phyloP scores from a whole-genome alignment of 768 basidiomycete species.

The Lentinus brumalis region DNA sequence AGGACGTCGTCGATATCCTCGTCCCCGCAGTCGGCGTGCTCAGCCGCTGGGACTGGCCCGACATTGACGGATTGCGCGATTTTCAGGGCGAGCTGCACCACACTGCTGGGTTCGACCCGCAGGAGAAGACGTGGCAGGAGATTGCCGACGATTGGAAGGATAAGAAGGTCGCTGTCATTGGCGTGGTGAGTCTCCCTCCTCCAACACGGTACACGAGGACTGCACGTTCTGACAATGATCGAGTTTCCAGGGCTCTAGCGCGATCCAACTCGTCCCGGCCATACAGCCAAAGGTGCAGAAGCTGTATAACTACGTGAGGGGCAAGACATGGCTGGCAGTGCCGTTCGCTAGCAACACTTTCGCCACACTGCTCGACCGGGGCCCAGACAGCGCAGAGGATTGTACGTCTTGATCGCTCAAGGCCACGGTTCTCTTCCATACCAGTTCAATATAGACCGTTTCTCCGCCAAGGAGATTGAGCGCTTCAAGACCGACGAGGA shows the following conservation, averaged over 20 bases:
- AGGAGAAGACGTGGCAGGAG: slow-evolving; percentile 41
- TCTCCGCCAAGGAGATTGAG: slow-evolving; percentile 48
- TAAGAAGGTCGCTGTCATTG: slow-evolving; percentile 59
- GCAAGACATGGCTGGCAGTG: slow-evolving; percentile 58
- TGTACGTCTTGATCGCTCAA: slow-evolving; percentile 34
- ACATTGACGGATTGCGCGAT: slow-evolving; percentile 55
- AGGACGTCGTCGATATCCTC: slow-evolving; percentile 58
- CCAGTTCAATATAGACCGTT: neutral
- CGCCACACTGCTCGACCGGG: slow-evolving; percentile 40
- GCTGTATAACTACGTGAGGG: slow-evolving; percentile 57
- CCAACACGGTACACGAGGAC: neutral
- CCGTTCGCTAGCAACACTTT: slow-evolving; percentile 46
- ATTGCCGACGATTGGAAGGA: slow-evolving; percentile 50
- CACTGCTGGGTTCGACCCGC: slow-evolving; percentile 60
- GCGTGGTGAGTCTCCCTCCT: slow-evolving; percentile 45
- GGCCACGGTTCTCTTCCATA: neutral
- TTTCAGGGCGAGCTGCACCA: slow-evolving; percentile 64
- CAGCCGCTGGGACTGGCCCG: slow-evolving; percentile 68
- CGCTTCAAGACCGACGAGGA: slow-evolving; percentile 45
- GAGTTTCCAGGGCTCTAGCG: slow-evolving; percentile 57
- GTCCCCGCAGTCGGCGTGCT: slow-evolving; percentile 55
- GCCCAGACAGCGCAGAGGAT: slow-evolving; percentile 37
- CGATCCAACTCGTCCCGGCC: slow-evolving; percentile 60
- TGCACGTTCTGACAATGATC: neutral
- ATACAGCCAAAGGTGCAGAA: slow-evolving; percentile 54